These are phyloP conservation scores for Decorospora gaudefroyi DNA, from an alignment of 2,329 filamentous ascomycete genomes.

Conservation along the genomic window DNA sequence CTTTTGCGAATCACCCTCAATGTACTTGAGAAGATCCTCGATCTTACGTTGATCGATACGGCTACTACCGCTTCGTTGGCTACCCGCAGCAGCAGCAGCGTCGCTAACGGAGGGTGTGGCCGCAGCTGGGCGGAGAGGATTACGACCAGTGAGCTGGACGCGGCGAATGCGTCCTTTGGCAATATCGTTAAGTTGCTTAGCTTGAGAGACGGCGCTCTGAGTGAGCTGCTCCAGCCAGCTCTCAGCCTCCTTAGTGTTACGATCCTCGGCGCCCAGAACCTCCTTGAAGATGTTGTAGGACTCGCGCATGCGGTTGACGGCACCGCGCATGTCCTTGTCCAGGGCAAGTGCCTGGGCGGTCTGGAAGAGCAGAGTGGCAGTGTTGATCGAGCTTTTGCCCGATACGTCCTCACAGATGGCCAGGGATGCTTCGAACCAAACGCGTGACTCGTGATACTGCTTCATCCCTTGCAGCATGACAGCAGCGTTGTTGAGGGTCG, in stretches of 20 bases:
- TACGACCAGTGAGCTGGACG: slow-evolving; percentile 65
- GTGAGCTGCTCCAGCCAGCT: slow-evolving; percentile 96
- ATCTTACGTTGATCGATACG: slow-evolving; percentile 79
- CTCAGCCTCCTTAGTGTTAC: slow-evolving; percentile 98
- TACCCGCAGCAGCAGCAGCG: slow-evolving; percentile 45
- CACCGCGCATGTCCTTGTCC: slow-evolving; percentile 91
- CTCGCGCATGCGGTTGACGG: slow-evolving; percentile 91
- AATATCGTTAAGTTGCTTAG: slow-evolving; percentile 88
- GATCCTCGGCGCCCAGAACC: slow-evolving; percentile 85
- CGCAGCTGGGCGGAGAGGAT: slow-evolving; percentile 63
- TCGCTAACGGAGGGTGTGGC: slow-evolving; percentile 62
- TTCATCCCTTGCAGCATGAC: slow-evolving; percentile 98
- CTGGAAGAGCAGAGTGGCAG: slow-evolving; percentile 94
- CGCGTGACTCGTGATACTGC: slow-evolving; percentile 88
- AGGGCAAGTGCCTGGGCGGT: slow-evolving; percentile 91
- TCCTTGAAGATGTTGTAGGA: slow-evolving; percentile 93
- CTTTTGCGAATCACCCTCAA: slow-evolving; percentile 68
- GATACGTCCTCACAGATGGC: slow-evolving; percentile 87
- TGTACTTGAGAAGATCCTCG: slow-evolving; percentile 91
- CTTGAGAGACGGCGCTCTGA: slow-evolving; percentile 90
- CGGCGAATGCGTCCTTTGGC: slow-evolving; percentile 73
- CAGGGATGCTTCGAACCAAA: slow-evolving; percentile 96
- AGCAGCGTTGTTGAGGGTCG: slow-evolving; percentile 96
- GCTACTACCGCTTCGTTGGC: slow-evolving; percentile 46
- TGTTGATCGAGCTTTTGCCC: slow-evolving; percentile 87